A percentile compares a stretch with the other conserved stretches of the same genome.
phyloP scores from a whole-genome alignment of 371 early-diverging fungal genomes.

The Mortierella sp. region DNA sequence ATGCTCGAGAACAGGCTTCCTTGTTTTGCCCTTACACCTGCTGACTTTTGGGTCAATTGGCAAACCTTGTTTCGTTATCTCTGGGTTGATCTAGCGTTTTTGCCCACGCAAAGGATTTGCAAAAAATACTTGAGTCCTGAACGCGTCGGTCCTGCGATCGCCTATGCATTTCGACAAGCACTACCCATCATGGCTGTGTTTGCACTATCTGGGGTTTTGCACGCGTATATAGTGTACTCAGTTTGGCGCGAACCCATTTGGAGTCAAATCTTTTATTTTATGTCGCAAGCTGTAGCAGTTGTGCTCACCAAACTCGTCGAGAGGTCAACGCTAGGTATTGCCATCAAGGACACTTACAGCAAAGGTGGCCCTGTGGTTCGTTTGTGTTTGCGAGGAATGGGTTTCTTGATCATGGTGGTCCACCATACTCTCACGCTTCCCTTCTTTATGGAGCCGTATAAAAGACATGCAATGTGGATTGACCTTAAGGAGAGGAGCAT shows the following conservation, averaged over 20 bases:
- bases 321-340: slow-evolving; percentile 10
- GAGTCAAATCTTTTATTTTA: slow-evolving; percentile 41
- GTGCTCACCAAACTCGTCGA: slow-evolving; percentile 25
- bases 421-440: slow-evolving; percentile 33
- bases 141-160: slow-evolving; percentile 10
- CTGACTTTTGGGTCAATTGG: slow-evolving; percentile 47
- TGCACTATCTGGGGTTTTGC: slow-evolving; percentile 28
- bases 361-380: not conserved
- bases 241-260: slow-evolving; percentile 30
- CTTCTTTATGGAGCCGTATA: slow-evolving; percentile 42
- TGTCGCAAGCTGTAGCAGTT: slow-evolving; percentile 38
- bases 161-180: slow-evolving; percentile 5
- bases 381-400: slow-evolving; percentile 8
- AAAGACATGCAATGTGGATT: slow-evolving; percentile 34
- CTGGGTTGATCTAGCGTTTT: slow-evolving; percentile 48
- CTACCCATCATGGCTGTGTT: slow-evolving; percentile 41
- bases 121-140: slow-evolving; percentile 13
- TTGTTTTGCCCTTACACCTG: slow-evolving; percentile 39
- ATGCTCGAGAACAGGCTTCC: slow-evolving; percentile 38
- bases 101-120: slow-evolving; percentile 28
- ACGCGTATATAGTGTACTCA: slow-evolving; percentile 40
- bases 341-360: slow-evolving; percentile 4
- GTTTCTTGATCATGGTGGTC: slow-evolving; percentile 12
- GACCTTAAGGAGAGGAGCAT: slow-evolving; percentile 24
- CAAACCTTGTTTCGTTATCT: slow-evolving; percentile 49